phyloP scores from a whole-genome alignment of 805 yeast species.

The Candida tibetensis region DNA sequence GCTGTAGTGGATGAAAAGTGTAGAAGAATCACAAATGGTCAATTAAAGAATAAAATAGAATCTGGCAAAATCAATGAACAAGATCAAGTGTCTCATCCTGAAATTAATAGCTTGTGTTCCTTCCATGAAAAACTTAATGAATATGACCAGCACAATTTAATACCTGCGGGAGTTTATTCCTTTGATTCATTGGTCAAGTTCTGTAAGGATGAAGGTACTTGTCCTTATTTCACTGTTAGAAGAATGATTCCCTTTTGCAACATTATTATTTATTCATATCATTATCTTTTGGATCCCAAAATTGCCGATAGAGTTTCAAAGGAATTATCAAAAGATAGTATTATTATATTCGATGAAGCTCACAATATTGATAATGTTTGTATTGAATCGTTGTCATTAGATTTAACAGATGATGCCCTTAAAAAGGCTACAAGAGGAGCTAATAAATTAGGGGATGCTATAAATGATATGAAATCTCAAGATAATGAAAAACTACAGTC shows the following conservation, averaged over 20 bases:
- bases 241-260: slow-evolving; percentile 96
- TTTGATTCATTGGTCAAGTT: slow-evolving; percentile 79
- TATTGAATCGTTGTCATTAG: slow-evolving; percentile 90
- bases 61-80: slow-evolving; percentile 48
- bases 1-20: slow-evolving; percentile 93
- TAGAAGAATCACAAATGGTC: slow-evolving; percentile 91
- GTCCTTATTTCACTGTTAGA: slow-evolving; percentile 97
- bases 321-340: slow-evolving; percentile 88
- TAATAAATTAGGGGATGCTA: slow-evolving; percentile 66
- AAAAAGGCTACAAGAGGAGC: slow-evolving; percentile 89
- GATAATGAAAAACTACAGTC: slow-evolving; percentile 83
- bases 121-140: slow-evolving; percentile 89
- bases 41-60: slow-evolving; percentile 64
- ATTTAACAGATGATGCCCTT: slow-evolving; percentile 84
- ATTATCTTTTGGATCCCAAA: slow-evolving; percentile 93
- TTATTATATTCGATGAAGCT: slow-evolving; percentile 96
- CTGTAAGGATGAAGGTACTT: slow-evolving; percentile 75
- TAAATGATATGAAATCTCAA: slow-evolving; percentile 77
- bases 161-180: slow-evolving; percentile 93
- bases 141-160: slow-evolving; percentile 79
- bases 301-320: slow-evolving; percentile 93
- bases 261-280: slow-evolving; percentile 93
- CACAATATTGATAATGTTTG: slow-evolving; percentile 99
- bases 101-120: slow-evolving; percentile 56
- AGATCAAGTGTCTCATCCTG: slow-evolving; percentile 41